A percentile compares a stretch with the other conserved stretches of the same genome.
These are phyloP conservation scores for Royoungia palumana DNA, from an alignment of 768 basidiomycete genomes.

Conservation along the genomic window DNA sequence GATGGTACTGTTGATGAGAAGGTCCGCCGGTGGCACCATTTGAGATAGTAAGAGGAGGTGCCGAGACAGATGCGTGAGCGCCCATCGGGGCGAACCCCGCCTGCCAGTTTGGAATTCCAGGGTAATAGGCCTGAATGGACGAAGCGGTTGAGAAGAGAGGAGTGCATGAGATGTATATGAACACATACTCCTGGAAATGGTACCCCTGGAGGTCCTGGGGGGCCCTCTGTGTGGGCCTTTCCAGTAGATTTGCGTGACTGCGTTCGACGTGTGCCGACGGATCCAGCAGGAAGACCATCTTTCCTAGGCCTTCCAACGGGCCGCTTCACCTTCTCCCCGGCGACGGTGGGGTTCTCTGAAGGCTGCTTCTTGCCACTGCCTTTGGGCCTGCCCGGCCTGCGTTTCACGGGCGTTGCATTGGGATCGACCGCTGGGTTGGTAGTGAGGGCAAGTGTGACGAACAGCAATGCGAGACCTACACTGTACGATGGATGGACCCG, in stretches of 20 bases:
- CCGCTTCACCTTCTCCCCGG: conserved; percentile 60
- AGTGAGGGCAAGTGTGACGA: conserved; percentile 6
- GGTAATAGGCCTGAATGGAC: conserved; percentile 28
- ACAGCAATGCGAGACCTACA: conserved; percentile 9
- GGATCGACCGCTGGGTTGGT: conserved; percentile 24
- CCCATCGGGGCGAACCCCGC: conserved; percentile 27
- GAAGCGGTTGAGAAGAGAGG: neutral
- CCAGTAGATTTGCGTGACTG: conserved; percentile 41
- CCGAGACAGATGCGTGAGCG: conserved; percentile 27
- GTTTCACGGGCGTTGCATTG: conserved; percentile 44
- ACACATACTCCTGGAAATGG: conserved; percentile 31
- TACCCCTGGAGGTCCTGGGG: conserved; percentile 25
- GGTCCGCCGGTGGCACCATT: conserved; percentile 14
- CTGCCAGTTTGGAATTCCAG: conserved; percentile 31
- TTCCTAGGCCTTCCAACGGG: conserved; percentile 81
- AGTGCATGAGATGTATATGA: neutral
- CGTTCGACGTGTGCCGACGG: conserved; percentile 47
- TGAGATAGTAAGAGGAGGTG: conserved; percentile 36
- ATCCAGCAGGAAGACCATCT: conserved; percentile 78
- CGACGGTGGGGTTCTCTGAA: conserved; percentile 34
- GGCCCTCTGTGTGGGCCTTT: conserved; percentile 22
- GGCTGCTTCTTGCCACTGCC: conserved; percentile 72
- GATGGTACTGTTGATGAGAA: conserved; percentile 29
- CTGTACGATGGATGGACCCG: conserved; percentile 27
- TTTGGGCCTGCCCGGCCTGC: conserved; percentile 73